phyloP scores from a whole-genome alignment of 768 basidiomycete genomes.

The Cystobasidiopsis lactophilus region DNA sequence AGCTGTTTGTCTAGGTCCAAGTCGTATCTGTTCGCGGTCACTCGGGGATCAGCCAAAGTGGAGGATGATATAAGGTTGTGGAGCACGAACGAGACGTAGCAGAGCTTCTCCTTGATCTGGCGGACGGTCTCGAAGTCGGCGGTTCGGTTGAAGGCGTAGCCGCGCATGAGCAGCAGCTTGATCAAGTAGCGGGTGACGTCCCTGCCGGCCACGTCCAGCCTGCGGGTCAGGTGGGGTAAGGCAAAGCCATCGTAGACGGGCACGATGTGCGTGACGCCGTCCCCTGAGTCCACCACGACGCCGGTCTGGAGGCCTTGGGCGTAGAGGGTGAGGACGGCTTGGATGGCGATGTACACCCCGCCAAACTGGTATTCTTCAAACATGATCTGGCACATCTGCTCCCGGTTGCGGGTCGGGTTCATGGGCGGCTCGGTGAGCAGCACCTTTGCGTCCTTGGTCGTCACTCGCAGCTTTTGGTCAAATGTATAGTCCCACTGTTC shows the following conservation, averaged over 20 bases:
- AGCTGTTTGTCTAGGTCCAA: conserved; percentile 83
- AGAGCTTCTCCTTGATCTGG: conserved; percentile 96
- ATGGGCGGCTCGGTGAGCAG: conserved; percentile 94
- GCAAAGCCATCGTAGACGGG: conserved; percentile 95
- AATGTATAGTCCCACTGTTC: conserved; percentile 83
- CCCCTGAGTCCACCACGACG: conserved; percentile 96
- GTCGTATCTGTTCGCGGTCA: conserved; percentile 84
- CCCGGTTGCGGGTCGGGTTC: conserved; percentile 85
- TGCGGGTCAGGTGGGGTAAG: conserved; percentile 77
- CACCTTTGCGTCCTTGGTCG: conserved; percentile 68
- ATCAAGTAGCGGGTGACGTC: conserved; percentile 98
- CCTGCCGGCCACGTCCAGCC: conserved; percentile 90
- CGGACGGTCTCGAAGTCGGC: conserved; percentile 98
- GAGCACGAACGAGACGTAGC: conserved; percentile 72
- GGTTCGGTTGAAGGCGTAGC: conserved; percentile 98
- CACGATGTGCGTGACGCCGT: conserved; percentile 97
- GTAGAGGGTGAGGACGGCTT: conserved; percentile 92
- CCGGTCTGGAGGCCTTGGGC: conserved; percentile 97
- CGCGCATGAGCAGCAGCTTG: conserved; percentile 98
- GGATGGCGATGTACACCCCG: conserved; percentile 91
- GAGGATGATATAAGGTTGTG: background rate
- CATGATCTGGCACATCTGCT: conserved; percentile 94
- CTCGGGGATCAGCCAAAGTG: background rate
- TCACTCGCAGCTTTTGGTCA: conserved; percentile 73
- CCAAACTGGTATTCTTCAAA: conserved; percentile 95